Percentiles rank a stretch among this genome's conserved stretches.
These are phyloP conservation scores for Primulina eburnea DNA, from an alignment of 257 asterid species.

Conservation along the genomic window DNA sequence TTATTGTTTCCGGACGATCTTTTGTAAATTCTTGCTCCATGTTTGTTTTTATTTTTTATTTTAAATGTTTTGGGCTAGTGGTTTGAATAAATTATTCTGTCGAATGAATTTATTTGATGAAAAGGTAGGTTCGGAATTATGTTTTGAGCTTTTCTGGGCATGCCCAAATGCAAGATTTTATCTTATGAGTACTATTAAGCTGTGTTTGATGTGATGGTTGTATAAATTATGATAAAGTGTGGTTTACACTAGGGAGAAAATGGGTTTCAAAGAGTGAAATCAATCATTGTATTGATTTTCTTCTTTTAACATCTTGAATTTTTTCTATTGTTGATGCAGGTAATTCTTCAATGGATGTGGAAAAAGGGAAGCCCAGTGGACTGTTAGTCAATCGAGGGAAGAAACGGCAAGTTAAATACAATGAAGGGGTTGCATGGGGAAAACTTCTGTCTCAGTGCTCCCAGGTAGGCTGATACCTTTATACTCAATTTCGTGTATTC, in stretches of 20 bases:
- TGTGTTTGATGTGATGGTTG: not conserved
- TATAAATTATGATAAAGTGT: no score
- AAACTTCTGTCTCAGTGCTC: slow-evolving; percentile 72
- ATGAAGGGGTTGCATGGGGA: slow-evolving; percentile 76
- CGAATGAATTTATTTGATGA: not conserved
- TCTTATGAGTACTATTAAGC: not conserved
- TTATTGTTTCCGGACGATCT: slow-evolving; percentile 7
- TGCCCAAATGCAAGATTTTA: not conserved
- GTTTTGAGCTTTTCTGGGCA: not conserved
- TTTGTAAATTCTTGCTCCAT: not conserved
- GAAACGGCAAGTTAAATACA: slow-evolving; percentile 53
- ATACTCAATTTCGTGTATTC: not conserved
- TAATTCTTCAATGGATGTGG: slow-evolving; percentile 38
- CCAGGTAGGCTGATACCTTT: slow-evolving; percentile 41
- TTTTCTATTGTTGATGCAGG: slow-evolving; percentile 29
- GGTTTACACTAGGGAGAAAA: not conserved
- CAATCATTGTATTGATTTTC: not conserved
- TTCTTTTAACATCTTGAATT: not conserved
- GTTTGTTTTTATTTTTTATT: slow-evolving; percentile 10
- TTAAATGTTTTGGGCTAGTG: not conserved
- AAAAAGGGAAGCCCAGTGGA: slow-evolving; percentile 42
- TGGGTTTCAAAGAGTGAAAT: not conserved
- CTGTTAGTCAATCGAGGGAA: slow-evolving; percentile 36
- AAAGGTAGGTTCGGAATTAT: not conserved
- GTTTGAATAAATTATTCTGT: no score